phyloP scores from a whole-genome alignment of 164 flowering plant species.

The Stephania japonica region DNA sequence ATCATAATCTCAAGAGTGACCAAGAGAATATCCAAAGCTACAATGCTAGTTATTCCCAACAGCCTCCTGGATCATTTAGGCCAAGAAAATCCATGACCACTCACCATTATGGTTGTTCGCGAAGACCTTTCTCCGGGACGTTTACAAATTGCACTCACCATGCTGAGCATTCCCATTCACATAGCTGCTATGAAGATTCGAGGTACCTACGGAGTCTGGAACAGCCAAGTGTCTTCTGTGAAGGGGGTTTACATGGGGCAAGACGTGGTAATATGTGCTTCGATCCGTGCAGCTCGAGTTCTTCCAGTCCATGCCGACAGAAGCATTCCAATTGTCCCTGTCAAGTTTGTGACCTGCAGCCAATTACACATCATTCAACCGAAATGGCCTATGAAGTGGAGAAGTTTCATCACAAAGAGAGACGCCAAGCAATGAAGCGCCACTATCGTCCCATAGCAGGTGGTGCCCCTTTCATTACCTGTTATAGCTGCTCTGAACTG shows the following conservation, averaged over 20 bases:
- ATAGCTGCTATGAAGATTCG: conserved; percentile 30
- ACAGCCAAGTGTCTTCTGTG: conserved; percentile 14
- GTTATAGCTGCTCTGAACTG: conserved; percentile 42
- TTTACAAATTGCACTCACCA: conserved; percentile 27
- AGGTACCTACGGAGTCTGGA: conserved; percentile 31
- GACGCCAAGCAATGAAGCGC: conserved; percentile 26
- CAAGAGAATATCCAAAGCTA: conserved; percentile 13
- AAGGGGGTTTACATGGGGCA: conserved; percentile 19
- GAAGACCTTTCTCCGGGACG: conserved; percentile 40
- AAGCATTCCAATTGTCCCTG: conserved; percentile 24
- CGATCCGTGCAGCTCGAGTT: conserved; percentile 23
- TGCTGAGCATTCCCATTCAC: conserved; percentile 25
- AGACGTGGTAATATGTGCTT: conserved; percentile 20
- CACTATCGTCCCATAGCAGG: conserved; percentile 62
- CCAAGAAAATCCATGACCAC: conserved; percentile 23
- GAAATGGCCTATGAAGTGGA: conserved; percentile 21
- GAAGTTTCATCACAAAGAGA: conserved; percentile 30
- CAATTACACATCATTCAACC: conserved; percentile 30
- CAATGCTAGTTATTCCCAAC: conserved; percentile 19
- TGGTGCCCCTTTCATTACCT: conserved; percentile 68
- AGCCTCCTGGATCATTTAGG: conserved; percentile 21
- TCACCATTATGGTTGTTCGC: conserved; percentile 18
- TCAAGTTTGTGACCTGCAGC: conserved; percentile 16
- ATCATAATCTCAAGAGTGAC: conserved; percentile 14
- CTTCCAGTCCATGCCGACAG: conserved; percentile 35